phyloP scores from a whole-genome alignment of 1,284 basidiomycete genomes.

The Ceratobasidium sp. region DNA sequence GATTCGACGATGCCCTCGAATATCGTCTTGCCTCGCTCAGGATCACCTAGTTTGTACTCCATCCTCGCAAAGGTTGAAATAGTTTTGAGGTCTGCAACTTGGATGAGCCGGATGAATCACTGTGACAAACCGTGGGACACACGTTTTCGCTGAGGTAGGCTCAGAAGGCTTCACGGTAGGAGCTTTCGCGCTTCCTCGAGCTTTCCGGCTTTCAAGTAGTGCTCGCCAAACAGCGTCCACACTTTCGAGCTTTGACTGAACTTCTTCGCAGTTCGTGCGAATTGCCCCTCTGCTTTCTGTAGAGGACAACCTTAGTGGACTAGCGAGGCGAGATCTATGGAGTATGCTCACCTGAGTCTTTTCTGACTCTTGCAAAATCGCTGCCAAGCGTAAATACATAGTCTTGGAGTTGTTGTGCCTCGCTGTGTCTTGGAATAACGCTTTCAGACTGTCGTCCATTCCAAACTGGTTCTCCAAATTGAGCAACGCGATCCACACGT shows the following conservation, averaged over 20 bases:
- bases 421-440: constrained; percentile 89
- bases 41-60: constrained; percentile 94
- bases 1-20: constrained; percentile 97
- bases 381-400: constrained; percentile 84
- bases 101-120: not conserved
- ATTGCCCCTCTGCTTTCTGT: constrained; percentile 89
- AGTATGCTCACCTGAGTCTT: constrained; percentile 76
- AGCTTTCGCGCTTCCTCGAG: constrained; percentile 87
- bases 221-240: constrained; percentile 91
- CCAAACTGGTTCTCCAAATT: constrained; percentile 98
- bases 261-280: constrained; percentile 88
- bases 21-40: constrained; percentile 94
- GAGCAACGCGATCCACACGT: constrained; percentile 97
- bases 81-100: constrained; percentile 85
- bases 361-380: constrained; percentile 85
- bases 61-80: constrained; percentile 95
- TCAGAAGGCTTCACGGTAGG: constrained; percentile 90
- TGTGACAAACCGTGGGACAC: constrained; percentile 55
- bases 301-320: not conserved
- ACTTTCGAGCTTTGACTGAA: constrained; percentile 92
- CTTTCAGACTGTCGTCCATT: constrained; percentile 81
- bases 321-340: not conserved
- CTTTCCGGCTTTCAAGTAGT: constrained; percentile 77
- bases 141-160: constrained; percentile 96
- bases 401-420: constrained; percentile 94